These are phyloP conservation scores for Berberis thunbergii DNA, from an alignment of 164 flowering plant genomes.

Conservation along the genomic window DNA sequence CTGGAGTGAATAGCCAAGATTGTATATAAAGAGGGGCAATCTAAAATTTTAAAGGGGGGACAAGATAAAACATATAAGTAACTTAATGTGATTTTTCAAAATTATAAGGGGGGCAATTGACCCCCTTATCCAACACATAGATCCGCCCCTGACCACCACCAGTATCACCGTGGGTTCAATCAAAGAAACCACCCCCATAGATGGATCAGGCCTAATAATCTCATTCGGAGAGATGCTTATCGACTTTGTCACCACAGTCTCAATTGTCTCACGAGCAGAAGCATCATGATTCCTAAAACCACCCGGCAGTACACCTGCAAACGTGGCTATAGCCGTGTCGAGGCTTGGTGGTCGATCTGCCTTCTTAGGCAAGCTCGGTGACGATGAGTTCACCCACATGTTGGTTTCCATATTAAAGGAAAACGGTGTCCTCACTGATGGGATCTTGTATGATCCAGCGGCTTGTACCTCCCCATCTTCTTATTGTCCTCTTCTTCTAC, in stretches of 20 bases:
- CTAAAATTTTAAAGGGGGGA: too few species aligned
- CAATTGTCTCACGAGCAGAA: neutral
- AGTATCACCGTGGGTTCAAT: neutral
- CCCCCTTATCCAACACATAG: too few species aligned
- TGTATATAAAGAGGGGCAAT: too few species aligned
- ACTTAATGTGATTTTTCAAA: too few species aligned
- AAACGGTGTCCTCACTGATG: slow-evolving; percentile 52
- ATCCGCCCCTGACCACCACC: too few species aligned
- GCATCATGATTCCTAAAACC: neutral
- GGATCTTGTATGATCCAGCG: slow-evolving; percentile 54
- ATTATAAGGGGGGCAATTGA: too few species aligned
- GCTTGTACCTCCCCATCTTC: slow-evolving; percentile 77
- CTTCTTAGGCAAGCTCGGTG: slow-evolving; percentile 86
- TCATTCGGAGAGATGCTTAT: slow-evolving; percentile 2
- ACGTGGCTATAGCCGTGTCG: slow-evolving; percentile 80
- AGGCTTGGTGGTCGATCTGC: slow-evolving; percentile 80
- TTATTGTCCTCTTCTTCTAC: too few species aligned
- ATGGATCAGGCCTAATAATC: neutral
- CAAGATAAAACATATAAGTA: too few species aligned
- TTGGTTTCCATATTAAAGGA: slow-evolving; percentile 55
- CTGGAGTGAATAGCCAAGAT: too few species aligned
- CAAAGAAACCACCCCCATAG: neutral
- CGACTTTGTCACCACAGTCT: neutral
- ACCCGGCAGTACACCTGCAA: slow-evolving; percentile 81
- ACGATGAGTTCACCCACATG: slow-evolving; percentile 94